Percentiles rank a stretch among this genome's conserved stretches.
These are phyloP conservation scores for Gracilaria caudata DNA, from an alignment of 23 red algal genomes.

Conservation along the genomic window DNA sequence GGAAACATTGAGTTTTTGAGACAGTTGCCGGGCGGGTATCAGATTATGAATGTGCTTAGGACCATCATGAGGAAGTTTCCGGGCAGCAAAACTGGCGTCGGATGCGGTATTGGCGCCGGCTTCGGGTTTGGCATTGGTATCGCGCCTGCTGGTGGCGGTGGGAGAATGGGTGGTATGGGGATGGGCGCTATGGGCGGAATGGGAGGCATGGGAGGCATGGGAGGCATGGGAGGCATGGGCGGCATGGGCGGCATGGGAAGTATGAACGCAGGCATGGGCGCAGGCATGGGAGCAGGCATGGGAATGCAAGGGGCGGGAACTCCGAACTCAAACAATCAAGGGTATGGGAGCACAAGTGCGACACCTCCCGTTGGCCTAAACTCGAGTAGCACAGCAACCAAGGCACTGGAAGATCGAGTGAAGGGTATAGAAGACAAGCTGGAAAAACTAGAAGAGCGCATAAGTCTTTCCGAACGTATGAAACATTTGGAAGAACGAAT, in stretches of 20 bases:
- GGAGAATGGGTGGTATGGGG: slow-evolving; percentile 12
- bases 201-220: slow-evolving; percentile 58
- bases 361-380: slow-evolving; percentile 4
- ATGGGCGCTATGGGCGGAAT: slow-evolving; percentile 43
- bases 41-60: slow-evolving; percentile 82
- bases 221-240: slow-evolving; percentile 23
- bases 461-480: slow-evolving; percentile 59
- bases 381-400: neutral
- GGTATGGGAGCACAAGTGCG: neutral
- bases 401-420: slow-evolving; percentile 32
- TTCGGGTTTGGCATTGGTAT: slow-evolving; percentile 97
- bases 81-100: slow-evolving; percentile 82
- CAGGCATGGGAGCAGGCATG: slow-evolving; percentile 28
- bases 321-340: neutral
- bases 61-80: slow-evolving; percentile 87
- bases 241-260: slow-evolving; percentile 22
- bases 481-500: slow-evolving; percentile 76
- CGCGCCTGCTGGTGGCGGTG: slow-evolving; percentile 76
- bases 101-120: slow-evolving; percentile 93
- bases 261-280: slow-evolving; percentile 26
- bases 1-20: slow-evolving; percentile 74
- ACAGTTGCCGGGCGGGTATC: slow-evolving; percentile 91
- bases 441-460: slow-evolving; percentile 62
- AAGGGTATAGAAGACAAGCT: slow-evolving; percentile 73
- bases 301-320: slow-evolving; percentile 12